phyloP scores from a whole-genome alignment of 2,329 filamentous ascomycete species.

The Neopestalotiopsis sp. region DNA sequence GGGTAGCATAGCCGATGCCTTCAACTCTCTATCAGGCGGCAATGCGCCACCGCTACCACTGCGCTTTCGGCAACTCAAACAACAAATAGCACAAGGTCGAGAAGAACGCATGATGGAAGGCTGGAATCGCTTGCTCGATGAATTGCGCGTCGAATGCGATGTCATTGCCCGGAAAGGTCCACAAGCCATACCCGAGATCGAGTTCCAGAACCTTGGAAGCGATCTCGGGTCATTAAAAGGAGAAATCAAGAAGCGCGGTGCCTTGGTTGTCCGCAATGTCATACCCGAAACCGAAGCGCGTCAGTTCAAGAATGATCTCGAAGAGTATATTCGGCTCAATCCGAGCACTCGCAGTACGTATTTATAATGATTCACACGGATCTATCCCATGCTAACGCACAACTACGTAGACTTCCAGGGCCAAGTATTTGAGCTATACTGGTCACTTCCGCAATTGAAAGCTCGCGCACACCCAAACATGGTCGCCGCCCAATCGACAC shows the following conservation, averaged over 20 bases:
- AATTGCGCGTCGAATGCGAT: conserved; percentile 53
- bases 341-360: conserved; percentile 58
- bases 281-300: conserved; percentile 67
- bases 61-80: conserved; percentile 62
- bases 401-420: conserved; percentile 71
- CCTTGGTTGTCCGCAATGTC: conserved; percentile 69
- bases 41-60: conserved; percentile 54
- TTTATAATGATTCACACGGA: neutral
- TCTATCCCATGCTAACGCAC: conserved; percentile 29
- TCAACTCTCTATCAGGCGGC: conserved; percentile 61
- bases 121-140: conserved; percentile 54
- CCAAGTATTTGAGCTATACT: conserved; percentile 78
- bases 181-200: conserved; percentile 57
- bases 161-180: conserved; percentile 51
- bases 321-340: conserved; percentile 70
- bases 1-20: conserved; percentile 68
- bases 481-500: conserved; percentile 62
- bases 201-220: conserved; percentile 49
- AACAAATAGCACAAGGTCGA: conserved; percentile 53
- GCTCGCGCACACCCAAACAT: conserved; percentile 71
- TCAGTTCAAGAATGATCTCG: conserved; percentile 67
- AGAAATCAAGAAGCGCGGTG: conserved; percentile 66
- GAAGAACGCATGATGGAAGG: conserved; percentile 52
- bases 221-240: conserved; percentile 42
- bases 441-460: conserved; percentile 71